Evolutionary conservation across 805 yeast species (phyloP).

Genomic region (Nakazawaea pomicola): DNA sequence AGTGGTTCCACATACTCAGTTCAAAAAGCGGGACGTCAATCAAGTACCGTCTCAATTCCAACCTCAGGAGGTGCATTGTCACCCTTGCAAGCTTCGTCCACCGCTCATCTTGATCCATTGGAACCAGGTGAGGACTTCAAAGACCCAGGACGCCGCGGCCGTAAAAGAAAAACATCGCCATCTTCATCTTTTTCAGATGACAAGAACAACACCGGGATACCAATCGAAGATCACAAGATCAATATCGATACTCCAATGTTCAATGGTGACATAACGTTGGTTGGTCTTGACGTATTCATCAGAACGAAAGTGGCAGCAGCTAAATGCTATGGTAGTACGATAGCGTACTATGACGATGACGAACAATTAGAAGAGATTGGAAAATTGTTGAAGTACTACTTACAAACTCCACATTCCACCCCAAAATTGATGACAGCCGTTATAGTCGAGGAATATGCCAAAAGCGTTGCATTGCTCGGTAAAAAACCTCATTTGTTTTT

Average conservation of each 20-base stretch:
- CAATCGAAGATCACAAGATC: slow-evolving; percentile 55
- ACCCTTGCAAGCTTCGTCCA: background rate
- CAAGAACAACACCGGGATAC: slow-evolving; percentile 31
- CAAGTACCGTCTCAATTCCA: background rate
- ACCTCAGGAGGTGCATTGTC: background rate
- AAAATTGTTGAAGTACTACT: slow-evolving; percentile 31
- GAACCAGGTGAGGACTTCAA: slow-evolving; percentile 17
- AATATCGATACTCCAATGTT: slow-evolving; percentile 93
- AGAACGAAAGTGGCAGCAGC: slow-evolving; percentile 76
- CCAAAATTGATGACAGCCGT: slow-evolving; percentile 71
- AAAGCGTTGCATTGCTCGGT: slow-evolving; percentile 3
- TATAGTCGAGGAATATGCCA: slow-evolving; percentile 59
- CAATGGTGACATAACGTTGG: slow-evolving; percentile 83
- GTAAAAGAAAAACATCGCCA: slow-evolving; percentile 39
- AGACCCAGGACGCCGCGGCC: slow-evolving; percentile 29
- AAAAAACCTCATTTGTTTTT: slow-evolving; percentile 14
- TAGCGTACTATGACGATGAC: slow-evolving; percentile 42
- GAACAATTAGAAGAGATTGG: slow-evolving; percentile 35
- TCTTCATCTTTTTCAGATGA: slow-evolving; percentile 18
- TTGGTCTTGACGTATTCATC: slow-evolving; percentile 70
- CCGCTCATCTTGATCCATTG: slow-evolving; percentile 4
- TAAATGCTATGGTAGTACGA: slow-evolving; percentile 62
- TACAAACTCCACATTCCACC: slow-evolving; percentile 67
- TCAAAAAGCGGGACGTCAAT: slow-evolving; percentile 11
- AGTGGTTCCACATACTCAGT: slow-evolving; percentile 49